phyloP scores from a whole-genome alignment of 345 rosid genomes.

The Turnera subulata region DNA sequence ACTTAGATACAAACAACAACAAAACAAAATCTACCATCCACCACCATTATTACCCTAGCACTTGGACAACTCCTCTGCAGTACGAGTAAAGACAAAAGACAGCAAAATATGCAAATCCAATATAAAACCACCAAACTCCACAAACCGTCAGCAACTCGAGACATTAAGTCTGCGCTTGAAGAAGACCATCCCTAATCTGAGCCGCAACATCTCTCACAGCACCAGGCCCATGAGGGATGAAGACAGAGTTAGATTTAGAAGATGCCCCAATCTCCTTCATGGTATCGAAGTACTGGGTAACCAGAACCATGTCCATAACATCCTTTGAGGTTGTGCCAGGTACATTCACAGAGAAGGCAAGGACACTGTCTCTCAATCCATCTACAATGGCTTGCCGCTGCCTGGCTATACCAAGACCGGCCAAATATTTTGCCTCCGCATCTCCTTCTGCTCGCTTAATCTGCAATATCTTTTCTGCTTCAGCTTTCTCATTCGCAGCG shows the following conservation, averaged over 20 bases:
- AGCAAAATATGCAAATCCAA: no score
- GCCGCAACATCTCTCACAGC: slow-evolving; percentile 13
- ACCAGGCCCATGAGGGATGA: slow-evolving; percentile 23
- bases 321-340: slow-evolving; percentile 20
- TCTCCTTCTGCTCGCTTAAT: slow-evolving; percentile 23
- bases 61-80: no score
- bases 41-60: no score
- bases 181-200: slow-evolving; percentile 24
- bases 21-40: no score
- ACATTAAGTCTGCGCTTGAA: no score
- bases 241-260: slow-evolving; percentile 17
- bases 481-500: slow-evolving; percentile 23
- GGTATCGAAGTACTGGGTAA: slow-evolving; percentile 21
- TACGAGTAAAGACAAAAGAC: no score
- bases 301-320: slow-evolving; percentile 24
- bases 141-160: no score
- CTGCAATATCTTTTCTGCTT: slow-evolving; percentile 23
- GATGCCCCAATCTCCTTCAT: slow-evolving; percentile 26
- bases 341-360: slow-evolving; percentile 20
- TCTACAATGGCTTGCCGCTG: slow-evolving; percentile 25
- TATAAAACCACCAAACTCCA: no score
- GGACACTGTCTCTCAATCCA: slow-evolving; percentile 23
- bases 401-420: slow-evolving; percentile 22
- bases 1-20: no score
- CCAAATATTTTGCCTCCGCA: slow-evolving; percentile 19